Percentiles rank a stretch among this genome's conserved stretches.
Conservation (phyloP, 2,329 filamentous ascomycete genomes). For the Whalleya microplaca region DNA sequence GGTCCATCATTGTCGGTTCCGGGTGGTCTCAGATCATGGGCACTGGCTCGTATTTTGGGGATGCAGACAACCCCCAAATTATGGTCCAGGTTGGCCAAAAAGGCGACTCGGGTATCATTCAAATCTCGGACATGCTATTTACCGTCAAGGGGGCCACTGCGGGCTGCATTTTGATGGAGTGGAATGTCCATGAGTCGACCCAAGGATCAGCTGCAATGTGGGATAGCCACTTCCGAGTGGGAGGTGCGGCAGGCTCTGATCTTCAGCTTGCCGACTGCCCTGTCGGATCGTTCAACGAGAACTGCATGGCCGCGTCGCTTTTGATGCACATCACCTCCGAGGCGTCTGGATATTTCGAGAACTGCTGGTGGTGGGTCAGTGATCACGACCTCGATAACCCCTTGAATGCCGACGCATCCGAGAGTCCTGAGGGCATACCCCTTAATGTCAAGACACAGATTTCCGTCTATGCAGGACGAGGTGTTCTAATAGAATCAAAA, state of each 20-base stretch:
- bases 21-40: slow-evolving; percentile 72
- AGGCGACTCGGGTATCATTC: slow-evolving; percentile 65
- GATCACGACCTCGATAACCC: slow-evolving; percentile 60
- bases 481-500: slow-evolving; percentile 40
- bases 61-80: slow-evolving; percentile 64
- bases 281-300: slow-evolving; percentile 49
- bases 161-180: slow-evolving; percentile 72
- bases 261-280: slow-evolving; percentile 66
- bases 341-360: slow-evolving; percentile 54
- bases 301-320: slow-evolving; percentile 63
- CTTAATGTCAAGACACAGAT: slow-evolving; percentile 36
- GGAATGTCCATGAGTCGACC: slow-evolving; percentile 64
- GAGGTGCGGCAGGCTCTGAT: slow-evolving; percentile 69
- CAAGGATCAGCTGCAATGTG: slow-evolving; percentile 58
- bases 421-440: too few relatives aligned
- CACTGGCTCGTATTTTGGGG: slow-evolving; percentile 58
- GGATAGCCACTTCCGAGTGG: slow-evolving; percentile 76
- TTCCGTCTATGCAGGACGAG: slow-evolving; percentile 40
- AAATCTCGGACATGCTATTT: slow-evolving; percentile 72
- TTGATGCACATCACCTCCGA: slow-evolving; percentile 49
- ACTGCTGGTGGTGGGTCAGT: slow-evolving; percentile 68
- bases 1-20: slow-evolving; percentile 69
- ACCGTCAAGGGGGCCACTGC: slow-evolving; percentile 68
- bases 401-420: neutral
- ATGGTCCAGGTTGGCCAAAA: slow-evolving; percentile 67